These are phyloP conservation scores for Apiospora hydei DNA, from an alignment of 2,329 filamentous ascomycete species.

Conservation along the genomic window DNA sequence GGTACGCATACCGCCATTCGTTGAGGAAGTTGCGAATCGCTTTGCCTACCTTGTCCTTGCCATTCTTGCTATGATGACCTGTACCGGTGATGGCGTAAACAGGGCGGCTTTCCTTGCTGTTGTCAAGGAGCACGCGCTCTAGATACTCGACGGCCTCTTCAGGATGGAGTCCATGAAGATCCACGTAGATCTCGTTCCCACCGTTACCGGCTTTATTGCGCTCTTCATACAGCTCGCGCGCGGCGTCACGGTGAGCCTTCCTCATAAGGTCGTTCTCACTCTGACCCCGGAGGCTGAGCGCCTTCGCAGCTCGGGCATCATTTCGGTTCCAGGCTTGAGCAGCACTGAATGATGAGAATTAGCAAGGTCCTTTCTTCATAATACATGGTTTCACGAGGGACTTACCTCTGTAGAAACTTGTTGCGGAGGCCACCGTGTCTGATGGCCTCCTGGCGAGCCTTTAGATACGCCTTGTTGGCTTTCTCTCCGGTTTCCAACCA, in stretches of 20 bases:
- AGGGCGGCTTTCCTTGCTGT: slow-evolving; percentile 74
- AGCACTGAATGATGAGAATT: slow-evolving; percentile 63
- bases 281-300: slow-evolving; percentile 90
- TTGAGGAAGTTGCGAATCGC: slow-evolving; percentile 89
- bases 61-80: slow-evolving; percentile 97
- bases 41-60: slow-evolving; percentile 98
- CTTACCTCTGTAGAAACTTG: slow-evolving; percentile 93
- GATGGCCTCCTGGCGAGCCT: slow-evolving; percentile 93
- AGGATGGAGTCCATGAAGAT: slow-evolving; percentile 97
- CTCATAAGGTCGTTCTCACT: slow-evolving; percentile 98
- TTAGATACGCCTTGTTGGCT: slow-evolving; percentile 93
- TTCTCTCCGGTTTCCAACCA: slow-evolving; percentile 94
- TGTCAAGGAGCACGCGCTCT: slow-evolving; percentile 85
- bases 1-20: slow-evolving; percentile 94
- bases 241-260: slow-evolving; percentile 94
- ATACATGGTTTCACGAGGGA: slow-evolving; percentile 8
- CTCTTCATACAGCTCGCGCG: slow-evolving; percentile 89
- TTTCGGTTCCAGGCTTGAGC: slow-evolving; percentile 99
- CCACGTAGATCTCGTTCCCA: slow-evolving; percentile 84
- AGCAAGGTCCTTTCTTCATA: slow-evolving; percentile 22
- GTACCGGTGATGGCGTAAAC: slow-evolving; percentile 97
- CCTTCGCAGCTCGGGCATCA: slow-evolving; percentile 94
- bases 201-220: slow-evolving; percentile 75
- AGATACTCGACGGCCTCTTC: slow-evolving; percentile 97
- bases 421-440: slow-evolving; percentile 96